A percentile compares a stretch with the other conserved stretches of the same genome.
Evolutionary conservation across 257 asterid genomes (phyloP).

Genomic region (Capsicum pubescens): DNA sequence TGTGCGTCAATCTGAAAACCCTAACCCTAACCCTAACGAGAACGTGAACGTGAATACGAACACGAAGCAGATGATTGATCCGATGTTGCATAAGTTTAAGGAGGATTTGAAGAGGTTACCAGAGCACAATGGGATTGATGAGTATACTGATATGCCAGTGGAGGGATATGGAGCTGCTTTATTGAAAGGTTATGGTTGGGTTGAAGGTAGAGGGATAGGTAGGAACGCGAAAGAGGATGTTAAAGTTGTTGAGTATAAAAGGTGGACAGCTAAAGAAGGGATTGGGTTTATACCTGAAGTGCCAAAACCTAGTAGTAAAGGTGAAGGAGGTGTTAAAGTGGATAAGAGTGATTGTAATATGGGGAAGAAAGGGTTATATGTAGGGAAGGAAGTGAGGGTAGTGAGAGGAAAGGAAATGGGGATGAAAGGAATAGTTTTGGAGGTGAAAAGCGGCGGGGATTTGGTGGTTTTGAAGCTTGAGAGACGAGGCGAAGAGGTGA

Average conservation of each 20-base stretch:
- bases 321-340: neutral
- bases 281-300: conserved; percentile 60
- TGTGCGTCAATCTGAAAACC: conserved; percentile 47
- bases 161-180: conserved; percentile 75
- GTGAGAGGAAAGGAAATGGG: conserved; percentile 59
- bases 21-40: neutral
- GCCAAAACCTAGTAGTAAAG: conserved; percentile 26
- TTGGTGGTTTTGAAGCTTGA: conserved; percentile 54
- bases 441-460: conserved; percentile 59
- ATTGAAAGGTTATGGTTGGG: conserved; percentile 83
- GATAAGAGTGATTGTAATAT: conserved; percentile 21
- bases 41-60: neutral
- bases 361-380: conserved; percentile 24
- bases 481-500: conserved; percentile 54
- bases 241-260: conserved; percentile 50
- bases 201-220: conserved; percentile 83
- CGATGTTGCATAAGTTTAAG: conserved; percentile 55
- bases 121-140: conserved; percentile 61
- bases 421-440: conserved; percentile 59
- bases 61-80: conserved; percentile 38
- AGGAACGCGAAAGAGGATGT: conserved; percentile 71
- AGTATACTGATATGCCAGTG: conserved; percentile 70
- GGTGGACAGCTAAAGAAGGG: conserved; percentile 78
- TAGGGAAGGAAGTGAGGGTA: no score
- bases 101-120: conserved; percentile 68